These are phyloP conservation scores for Penicillium capsulatum DNA, from an alignment of 2,329 filamentous ascomycete genomes.

Conservation along the genomic window DNA sequence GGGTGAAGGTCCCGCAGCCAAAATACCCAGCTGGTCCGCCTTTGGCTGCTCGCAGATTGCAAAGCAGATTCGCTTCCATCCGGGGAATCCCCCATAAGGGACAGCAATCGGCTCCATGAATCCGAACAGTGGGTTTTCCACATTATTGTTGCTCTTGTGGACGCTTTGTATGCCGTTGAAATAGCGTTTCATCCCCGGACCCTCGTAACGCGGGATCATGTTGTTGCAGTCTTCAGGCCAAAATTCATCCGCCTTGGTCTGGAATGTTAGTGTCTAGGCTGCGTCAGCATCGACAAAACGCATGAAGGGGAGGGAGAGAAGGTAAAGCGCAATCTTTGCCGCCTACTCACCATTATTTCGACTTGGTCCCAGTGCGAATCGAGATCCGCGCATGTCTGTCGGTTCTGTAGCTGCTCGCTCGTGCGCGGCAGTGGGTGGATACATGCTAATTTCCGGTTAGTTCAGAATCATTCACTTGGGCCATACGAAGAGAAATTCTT, in stretches of 20 bases:
- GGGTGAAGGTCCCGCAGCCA: constrained; percentile 18
- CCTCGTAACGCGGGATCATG: constrained; percentile 17
- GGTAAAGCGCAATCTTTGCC: too few species aligned
- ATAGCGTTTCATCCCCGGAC: constrained; percentile 11
- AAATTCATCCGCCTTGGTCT: constrained; percentile 11
- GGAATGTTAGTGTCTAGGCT: constrained; percentile 23
- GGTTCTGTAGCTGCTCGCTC: constrained; percentile 21
- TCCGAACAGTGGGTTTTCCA: constrained; percentile 27
- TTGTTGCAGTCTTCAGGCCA: constrained; percentile 29
- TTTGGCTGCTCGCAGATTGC: constrained; percentile 28
- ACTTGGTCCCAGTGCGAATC: constrained; percentile 20
- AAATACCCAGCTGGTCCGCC: constrained; percentile 4
- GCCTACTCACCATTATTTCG: constrained; percentile 26
- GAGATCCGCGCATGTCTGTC: constrained; percentile 37
- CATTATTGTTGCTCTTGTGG: constrained; percentile 6
- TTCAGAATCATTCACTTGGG: too few species aligned
- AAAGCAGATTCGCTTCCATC: constrained; percentile 39
- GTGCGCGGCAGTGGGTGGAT: constrained; percentile 33
- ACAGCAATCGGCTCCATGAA: constrained; percentile 31
- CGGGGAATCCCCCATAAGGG: constrained; percentile 28
- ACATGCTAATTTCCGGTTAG: constrained; percentile 35
- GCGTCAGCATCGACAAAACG: too few species aligned
- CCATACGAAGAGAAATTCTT: constrained; percentile 11
- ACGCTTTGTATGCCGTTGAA: constrained; percentile 26
- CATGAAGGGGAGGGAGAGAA: too few species aligned